These are phyloP conservation scores for Mycena capillaripes DNA, from an alignment of 768 basidiomycete genomes.

Conservation along the genomic window DNA sequence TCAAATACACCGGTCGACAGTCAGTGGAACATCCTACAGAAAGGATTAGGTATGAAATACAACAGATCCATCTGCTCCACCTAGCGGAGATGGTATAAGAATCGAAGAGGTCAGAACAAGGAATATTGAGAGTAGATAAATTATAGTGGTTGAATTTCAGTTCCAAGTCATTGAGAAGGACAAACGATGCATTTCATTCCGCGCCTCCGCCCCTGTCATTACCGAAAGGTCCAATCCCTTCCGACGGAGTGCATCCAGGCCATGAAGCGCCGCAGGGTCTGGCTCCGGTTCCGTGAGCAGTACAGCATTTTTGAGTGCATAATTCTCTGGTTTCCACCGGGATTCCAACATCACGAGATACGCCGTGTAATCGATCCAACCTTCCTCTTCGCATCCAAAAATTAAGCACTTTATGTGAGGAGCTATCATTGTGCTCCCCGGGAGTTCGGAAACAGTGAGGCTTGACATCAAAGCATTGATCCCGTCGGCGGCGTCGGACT, in stretches of 20 bases:
- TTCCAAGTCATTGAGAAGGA: not conserved
- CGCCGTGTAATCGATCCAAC: not conserved
- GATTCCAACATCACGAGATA: conserved; percentile 1
- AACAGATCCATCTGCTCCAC: too few relatives aligned
- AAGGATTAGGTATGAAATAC: too few relatives aligned
- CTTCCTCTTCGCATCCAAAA: not conserved
- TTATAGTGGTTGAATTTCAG: not conserved
- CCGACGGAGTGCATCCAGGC: not conserved
- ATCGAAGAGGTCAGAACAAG: too few relatives aligned
- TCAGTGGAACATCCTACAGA: too few relatives aligned
- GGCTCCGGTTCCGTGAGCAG: not conserved
- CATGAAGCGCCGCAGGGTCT: not conserved
- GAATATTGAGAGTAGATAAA: not conserved
- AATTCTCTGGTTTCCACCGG: not conserved
- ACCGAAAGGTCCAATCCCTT: not conserved
- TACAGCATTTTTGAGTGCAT: not conserved
- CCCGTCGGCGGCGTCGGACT: not conserved
- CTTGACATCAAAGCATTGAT: not conserved
- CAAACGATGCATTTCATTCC: not conserved
- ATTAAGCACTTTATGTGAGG: not conserved
- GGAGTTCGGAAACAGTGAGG: not conserved
- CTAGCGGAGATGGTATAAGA: too few relatives aligned
- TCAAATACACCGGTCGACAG: too few relatives aligned
- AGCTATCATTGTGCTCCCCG: not conserved
- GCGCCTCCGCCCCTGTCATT: not conserved